These are phyloP conservation scores for Backusella parvicylindrica DNA, from an alignment of 192 early-diverging fungal species.

Conservation along the genomic window DNA sequence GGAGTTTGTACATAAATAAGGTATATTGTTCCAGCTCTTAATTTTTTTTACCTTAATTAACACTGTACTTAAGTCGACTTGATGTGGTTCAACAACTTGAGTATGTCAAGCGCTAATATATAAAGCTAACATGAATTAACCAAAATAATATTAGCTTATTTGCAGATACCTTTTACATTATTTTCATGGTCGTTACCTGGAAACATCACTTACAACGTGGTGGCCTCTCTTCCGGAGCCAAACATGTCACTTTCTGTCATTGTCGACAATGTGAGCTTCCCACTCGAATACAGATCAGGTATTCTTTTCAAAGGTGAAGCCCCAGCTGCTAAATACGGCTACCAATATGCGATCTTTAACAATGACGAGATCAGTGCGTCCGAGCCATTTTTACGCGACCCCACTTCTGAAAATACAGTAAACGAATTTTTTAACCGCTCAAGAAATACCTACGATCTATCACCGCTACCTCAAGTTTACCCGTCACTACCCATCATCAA, in stretches of 20 bases:
- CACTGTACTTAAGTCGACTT: not conserved
- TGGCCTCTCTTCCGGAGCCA: not conserved
- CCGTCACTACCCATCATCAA: not conserved
- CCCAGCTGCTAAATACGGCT: not conserved
- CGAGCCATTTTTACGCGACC: not conserved
- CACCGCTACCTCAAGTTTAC: not conserved
- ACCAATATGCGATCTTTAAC: not conserved
- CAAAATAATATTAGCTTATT: not conserved
- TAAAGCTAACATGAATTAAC: not conserved
- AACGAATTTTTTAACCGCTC: not conserved
- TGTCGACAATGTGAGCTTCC: conserved; percentile 2
- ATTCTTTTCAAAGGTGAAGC: not conserved
- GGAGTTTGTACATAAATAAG: not conserved
- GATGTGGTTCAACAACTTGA: not conserved
- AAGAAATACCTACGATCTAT: not conserved
- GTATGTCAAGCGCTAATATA: not conserved
- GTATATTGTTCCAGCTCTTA: not conserved
- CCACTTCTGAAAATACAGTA: not conserved
- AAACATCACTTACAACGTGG: not conserved
- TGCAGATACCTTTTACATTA: not conserved
- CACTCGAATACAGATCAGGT: not conserved
- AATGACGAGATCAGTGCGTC: not conserved
- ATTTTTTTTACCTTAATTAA: not conserved
- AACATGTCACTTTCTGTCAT: not conserved
- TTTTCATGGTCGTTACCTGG: not conserved